These are phyloP conservation scores for Jackrogersella minutella DNA, from an alignment of 495 filamentous ascomycete genomes.

Conservation along the genomic window DNA sequence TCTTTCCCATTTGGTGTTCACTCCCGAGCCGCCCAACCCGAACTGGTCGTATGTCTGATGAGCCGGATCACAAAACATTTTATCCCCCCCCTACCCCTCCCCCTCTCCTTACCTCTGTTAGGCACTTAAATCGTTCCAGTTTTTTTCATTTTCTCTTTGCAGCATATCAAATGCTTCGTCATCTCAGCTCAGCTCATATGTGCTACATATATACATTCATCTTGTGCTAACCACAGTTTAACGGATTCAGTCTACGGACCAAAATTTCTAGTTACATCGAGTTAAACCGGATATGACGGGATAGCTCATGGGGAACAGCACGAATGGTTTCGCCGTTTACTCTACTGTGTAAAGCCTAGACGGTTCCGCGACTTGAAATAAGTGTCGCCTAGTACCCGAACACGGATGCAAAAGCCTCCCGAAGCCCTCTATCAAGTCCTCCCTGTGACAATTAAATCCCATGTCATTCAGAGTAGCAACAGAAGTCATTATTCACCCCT, in stretches of 20 bases:
- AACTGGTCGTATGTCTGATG: slow-evolving; percentile 40
- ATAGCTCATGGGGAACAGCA: slow-evolving; percentile 27
- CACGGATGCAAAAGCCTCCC: slow-evolving; percentile 31
- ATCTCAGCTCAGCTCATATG: slow-evolving; percentile 31
- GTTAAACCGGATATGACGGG: slow-evolving; percentile 27
- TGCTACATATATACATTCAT: neutral
- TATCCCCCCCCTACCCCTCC: slow-evolving; percentile 24
- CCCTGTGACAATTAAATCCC: slow-evolving; percentile 28
- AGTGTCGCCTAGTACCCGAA: slow-evolving; percentile 24
- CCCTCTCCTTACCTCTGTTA: slow-evolving; percentile 4
- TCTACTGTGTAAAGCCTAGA: slow-evolving; percentile 20
- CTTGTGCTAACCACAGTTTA: slow-evolving; percentile 18
- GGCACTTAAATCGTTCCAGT: slow-evolving; percentile 31
- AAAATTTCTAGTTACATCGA: slow-evolving; percentile 18
- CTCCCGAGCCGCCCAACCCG: slow-evolving; percentile 37
- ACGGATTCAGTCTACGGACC: slow-evolving; percentile 6
- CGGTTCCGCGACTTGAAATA: slow-evolving; percentile 27
- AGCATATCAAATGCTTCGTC: slow-evolving; percentile 32
- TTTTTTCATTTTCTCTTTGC: too few species aligned
- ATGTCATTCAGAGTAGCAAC: slow-evolving; percentile 23
- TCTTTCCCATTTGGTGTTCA: slow-evolving; percentile 39
- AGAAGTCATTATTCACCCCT: slow-evolving; percentile 9
- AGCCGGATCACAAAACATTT: slow-evolving; percentile 36
- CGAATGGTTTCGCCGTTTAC: slow-evolving; percentile 15
- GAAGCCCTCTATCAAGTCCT: slow-evolving; percentile 17